Conservation (phyloP, 1,284 basidiomycete species). For the Ceratobasidium sp. region DNA sequence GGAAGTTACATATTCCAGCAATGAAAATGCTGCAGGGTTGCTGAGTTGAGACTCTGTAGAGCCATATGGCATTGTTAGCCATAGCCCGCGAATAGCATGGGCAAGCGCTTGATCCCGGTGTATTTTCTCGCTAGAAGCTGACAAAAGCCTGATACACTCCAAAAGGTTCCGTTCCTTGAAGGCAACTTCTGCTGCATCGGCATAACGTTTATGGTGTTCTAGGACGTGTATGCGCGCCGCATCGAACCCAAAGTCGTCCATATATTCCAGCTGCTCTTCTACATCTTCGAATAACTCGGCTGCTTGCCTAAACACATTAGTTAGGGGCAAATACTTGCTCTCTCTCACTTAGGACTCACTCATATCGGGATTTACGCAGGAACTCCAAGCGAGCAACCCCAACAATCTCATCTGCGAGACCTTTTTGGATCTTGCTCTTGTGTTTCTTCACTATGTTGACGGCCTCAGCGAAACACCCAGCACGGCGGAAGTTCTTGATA, state of each 20-base stretch:
- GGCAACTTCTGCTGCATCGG: slow-evolving; percentile 65
- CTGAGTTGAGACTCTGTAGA: slow-evolving; percentile 44
- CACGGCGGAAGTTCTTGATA: slow-evolving; percentile 58
- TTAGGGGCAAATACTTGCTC: slow-evolving; percentile 44
- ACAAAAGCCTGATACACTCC: slow-evolving; percentile 11
- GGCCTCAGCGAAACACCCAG: slow-evolving; percentile 62
- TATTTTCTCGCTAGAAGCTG: slow-evolving; percentile 47
- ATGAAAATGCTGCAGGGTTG: not conserved
- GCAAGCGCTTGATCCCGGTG: slow-evolving; percentile 57
- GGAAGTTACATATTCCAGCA: not conserved
- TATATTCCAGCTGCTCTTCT: slow-evolving; percentile 60
- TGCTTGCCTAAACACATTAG: slow-evolving; percentile 49
- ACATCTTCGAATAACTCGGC: slow-evolving; percentile 57
- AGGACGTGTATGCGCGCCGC: slow-evolving; percentile 60
- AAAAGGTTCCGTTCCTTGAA: slow-evolving; percentile 55
- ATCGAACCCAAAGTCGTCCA: slow-evolving; percentile 64
- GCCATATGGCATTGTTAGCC: slow-evolving; percentile 47
- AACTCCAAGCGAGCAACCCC: slow-evolving; percentile 63
- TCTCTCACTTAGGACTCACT: slow-evolving; percentile 51
- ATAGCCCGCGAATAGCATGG: slow-evolving; percentile 62
- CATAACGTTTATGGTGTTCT: slow-evolving; percentile 54
- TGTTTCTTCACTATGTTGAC: slow-evolving; percentile 56
- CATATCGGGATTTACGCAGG: slow-evolving; percentile 55
- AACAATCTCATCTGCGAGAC: slow-evolving; percentile 57
- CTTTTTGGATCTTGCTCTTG: slow-evolving; percentile 51